phyloP scores from a whole-genome alignment of 208 protist species.

The Acanthamoeba healyi region DNA sequence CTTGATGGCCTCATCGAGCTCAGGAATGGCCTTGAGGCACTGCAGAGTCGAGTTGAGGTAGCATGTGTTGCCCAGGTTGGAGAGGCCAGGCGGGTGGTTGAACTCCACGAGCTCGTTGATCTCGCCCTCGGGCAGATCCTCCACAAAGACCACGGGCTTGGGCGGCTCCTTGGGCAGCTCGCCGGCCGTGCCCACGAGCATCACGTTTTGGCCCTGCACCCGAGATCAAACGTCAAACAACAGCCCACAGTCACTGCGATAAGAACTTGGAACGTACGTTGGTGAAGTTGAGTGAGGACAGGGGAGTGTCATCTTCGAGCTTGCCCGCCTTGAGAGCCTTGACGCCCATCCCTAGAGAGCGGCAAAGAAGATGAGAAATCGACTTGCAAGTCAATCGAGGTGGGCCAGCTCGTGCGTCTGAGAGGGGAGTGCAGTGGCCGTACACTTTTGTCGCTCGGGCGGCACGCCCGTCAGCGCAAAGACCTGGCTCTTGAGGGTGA shows the following conservation, averaged over 20 bases:
- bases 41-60: constrained; percentile 90
- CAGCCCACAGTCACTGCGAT: background rate
- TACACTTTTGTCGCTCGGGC: constrained; percentile 88
- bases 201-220: constrained; percentile 84
- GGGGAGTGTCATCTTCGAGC: constrained; percentile 79
- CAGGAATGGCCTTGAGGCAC: constrained; percentile 81
- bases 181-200: constrained; percentile 87
- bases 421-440: background rate
- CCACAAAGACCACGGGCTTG: constrained; percentile 83
- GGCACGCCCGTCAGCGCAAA: constrained; percentile 87
- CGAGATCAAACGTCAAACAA: background rate
- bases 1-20: constrained; percentile 79
- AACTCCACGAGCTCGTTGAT: constrained; percentile 37
- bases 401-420: background rate
- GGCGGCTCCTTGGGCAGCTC: constrained; percentile 79
- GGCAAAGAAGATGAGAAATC: background rate
- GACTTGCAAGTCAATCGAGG: background rate
- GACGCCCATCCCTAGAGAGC: constrained; percentile 73
- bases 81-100: constrained; percentile 78
- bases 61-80: constrained; percentile 92
- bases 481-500: constrained; percentile 88
- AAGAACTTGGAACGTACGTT: background rate
- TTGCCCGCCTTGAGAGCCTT: constrained; percentile 87
- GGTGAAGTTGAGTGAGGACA: background rate
- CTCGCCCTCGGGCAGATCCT: constrained; percentile 86